Evolutionary conservation across 2,329 filamentous ascomycete species (phyloP), one percentile per base, ranked within the genome.

Genomic region (Beauveria scarabaeidicola): DNA sequence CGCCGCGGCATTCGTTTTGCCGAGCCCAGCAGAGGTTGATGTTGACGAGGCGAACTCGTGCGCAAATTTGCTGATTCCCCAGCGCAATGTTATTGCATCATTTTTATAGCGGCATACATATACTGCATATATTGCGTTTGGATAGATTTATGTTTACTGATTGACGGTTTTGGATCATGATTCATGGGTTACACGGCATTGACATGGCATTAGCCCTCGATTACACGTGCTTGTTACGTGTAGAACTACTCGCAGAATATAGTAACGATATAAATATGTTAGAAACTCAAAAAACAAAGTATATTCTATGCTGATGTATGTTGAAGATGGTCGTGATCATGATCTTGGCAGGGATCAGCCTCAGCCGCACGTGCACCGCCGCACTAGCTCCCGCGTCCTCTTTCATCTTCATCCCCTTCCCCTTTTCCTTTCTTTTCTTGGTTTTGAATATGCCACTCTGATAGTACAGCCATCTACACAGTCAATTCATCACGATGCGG

Each of bases 1-100:
- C 76, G 78, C 61, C 78, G 80, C 43, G 82, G 82, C 3, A 87
- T 87, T 63, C 75, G 84, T 25, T 87, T 87, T 67, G 84, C 83
- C 3, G 84, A 86, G 47, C 66, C 67, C 15, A 64, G 65, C 38
- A 61, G 65, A 27, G 54, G 61, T 44, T 61, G 44, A 58, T 53
- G 1, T 13, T 25, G 3, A 29, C n/a, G 19, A 40, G 15, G 7
- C 19, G 11, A 17, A 13, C 21, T 9, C 27, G 38, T 19, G 17
- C 21, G 11, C 52, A 43, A 19, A 4, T 6, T 19, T 21, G 15
- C 10, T 17, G 23, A 38, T 53, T 43, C 23, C 5, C 3, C 51
- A 41, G 36, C 52, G 21, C 9, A 21, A 7, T 25, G 23, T n/a
- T 41, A 3, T 52, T 23, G 2, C n/a, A 48, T 8, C 7, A 29